phyloP scores from a whole-genome alignment of 306 rosid genomes.

The Hylodesmum podocarpum region DNA sequence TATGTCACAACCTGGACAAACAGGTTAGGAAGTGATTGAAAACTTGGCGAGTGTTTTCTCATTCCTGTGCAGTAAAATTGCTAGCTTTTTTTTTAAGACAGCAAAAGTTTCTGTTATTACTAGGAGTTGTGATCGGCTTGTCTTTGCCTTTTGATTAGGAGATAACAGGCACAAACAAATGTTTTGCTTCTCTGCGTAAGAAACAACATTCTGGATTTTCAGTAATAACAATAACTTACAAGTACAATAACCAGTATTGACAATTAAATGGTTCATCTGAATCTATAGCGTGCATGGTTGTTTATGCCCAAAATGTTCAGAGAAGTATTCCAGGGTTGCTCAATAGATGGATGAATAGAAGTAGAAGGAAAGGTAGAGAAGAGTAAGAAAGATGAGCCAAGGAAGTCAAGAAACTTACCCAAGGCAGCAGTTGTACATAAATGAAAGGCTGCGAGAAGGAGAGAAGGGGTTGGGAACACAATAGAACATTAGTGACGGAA shows the following conservation, averaged over 20 bases:
- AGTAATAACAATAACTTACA: not conserved
- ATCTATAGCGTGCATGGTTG: not conserved
- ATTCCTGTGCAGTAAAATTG: not conserved
- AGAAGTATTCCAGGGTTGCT: not conserved
- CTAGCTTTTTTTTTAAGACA: not conserved
- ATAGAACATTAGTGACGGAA: not conserved
- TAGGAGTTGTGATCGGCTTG: not conserved
- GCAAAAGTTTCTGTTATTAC: not conserved
- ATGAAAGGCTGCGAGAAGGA: not conserved
- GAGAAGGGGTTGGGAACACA: not conserved
- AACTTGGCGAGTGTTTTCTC: not conserved
- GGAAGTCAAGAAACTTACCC: not conserved
- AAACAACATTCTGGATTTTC: not conserved
- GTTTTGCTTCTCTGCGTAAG: not conserved
- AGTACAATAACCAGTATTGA: not conserved
- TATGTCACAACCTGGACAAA: not conserved
- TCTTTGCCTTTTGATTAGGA: not conserved
- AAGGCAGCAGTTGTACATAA: not conserved
- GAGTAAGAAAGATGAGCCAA: not conserved
- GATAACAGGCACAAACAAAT: not conserved
- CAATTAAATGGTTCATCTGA: not conserved
- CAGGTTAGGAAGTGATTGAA: not conserved
- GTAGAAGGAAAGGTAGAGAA: not conserved
- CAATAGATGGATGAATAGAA: not conserved
- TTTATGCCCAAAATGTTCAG: not conserved